Percentiles rank a stretch among this genome's conserved stretches.
Evolutionary conservation across 1,284 basidiomycete genomes (phyloP).

Genomic region (Trichosporon coremiiforme): DNA sequence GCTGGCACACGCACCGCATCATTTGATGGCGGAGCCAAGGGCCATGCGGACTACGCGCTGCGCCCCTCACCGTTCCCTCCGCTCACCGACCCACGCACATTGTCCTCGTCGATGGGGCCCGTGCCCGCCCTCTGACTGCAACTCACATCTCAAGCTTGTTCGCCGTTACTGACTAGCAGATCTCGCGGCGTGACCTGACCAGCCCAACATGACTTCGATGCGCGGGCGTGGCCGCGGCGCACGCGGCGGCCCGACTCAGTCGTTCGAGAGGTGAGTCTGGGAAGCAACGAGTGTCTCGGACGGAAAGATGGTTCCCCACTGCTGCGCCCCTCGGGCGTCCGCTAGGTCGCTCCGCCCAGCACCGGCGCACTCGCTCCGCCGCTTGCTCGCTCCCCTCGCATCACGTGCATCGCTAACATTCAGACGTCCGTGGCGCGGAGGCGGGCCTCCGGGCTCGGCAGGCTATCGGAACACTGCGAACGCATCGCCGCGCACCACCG

Average conservation of each 20-base stretch:
- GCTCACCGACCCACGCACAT: background rate
- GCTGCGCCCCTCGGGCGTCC: too few species aligned
- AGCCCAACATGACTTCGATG: conserved; percentile 31
- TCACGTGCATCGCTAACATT: background rate
- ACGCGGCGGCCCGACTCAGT: conserved; percentile 27
- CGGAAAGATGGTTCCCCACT: background rate
- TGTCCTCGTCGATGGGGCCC: background rate
- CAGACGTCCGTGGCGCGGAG: conserved; percentile 35
- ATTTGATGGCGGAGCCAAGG: background rate
- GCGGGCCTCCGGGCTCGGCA: conserved; percentile 43
- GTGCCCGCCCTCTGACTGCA: background rate
- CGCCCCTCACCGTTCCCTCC: too few species aligned
- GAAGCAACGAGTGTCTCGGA: background rate
- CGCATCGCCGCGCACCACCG: conserved; percentile 26
- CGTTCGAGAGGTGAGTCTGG: conserved; percentile 18
- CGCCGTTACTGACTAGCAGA: background rate
- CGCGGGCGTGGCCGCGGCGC: conserved; percentile 33
- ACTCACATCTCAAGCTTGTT: background rate
- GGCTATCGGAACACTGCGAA: conserved; percentile 28
- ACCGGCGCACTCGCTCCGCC: too few species aligned
- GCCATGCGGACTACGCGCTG: too few species aligned
- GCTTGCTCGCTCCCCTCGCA: background rate
- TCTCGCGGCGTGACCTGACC: conserved; percentile 19
- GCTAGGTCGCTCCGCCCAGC: too few species aligned
- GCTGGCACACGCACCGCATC: background rate